Percentiles rank a stretch among this genome's conserved stretches.
These are phyloP conservation scores for Graphilbum ipis-grandicollis DNA, from an alignment of 2,329 filamentous ascomycete species.

Conservation along the genomic window DNA sequence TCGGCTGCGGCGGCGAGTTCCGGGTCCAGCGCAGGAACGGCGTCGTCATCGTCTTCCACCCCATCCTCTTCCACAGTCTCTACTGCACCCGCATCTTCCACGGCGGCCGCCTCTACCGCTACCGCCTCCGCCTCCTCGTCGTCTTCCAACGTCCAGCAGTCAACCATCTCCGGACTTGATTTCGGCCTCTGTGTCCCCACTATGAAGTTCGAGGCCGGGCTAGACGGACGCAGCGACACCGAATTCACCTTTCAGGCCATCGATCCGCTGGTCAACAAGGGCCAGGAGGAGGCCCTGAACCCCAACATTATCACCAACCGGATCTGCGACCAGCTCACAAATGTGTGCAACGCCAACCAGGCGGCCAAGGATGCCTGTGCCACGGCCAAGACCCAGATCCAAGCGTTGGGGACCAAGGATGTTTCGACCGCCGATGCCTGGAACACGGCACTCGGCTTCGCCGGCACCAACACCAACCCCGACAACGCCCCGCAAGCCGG, in stretches of 20 bases:
- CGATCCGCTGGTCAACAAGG: constrained; percentile 41
- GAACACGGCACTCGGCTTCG: constrained; percentile 23
- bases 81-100: not conserved
- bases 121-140: not conserved
- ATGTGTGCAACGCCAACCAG: constrained; percentile 45
- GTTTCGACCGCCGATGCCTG: constrained; percentile 20
- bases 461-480: constrained; percentile 20
- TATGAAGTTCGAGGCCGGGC: constrained; percentile 43
- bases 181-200: constrained; percentile 37
- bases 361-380: constrained; percentile 37
- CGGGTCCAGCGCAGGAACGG: no score
- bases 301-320: constrained; percentile 59
- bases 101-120: not conserved
- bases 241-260: constrained; percentile 54
- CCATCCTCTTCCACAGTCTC: constrained; percentile 3
- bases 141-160: constrained; percentile 4
- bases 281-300: constrained; percentile 52
- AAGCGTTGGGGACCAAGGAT: constrained; percentile 17
- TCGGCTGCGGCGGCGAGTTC: constrained; percentile 6
- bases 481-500: constrained; percentile 19
- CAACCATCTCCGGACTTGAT: constrained; percentile 17
- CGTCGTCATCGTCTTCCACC: no score
- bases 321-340: constrained; percentile 50
- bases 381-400: constrained; percentile 27
- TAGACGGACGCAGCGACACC: constrained; percentile 33